phyloP scores from a whole-genome alignment of 345 rosid genomes.

The Linum trigynum region DNA sequence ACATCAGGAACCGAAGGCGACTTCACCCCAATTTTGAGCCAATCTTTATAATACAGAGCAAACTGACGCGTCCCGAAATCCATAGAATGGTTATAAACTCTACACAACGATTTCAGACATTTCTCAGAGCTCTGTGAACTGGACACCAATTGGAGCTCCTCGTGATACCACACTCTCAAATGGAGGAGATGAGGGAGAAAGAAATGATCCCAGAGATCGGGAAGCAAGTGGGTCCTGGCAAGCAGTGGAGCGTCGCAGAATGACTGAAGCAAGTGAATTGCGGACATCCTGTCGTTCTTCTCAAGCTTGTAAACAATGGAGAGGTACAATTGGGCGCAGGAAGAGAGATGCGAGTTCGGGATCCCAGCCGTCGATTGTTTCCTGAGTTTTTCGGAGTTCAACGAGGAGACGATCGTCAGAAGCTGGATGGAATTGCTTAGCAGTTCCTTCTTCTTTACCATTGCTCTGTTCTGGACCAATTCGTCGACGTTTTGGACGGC shows the following conservation, averaged over 20 bases:
- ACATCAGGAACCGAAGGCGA: constrained; percentile 40
- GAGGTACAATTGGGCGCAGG: constrained; percentile 49
- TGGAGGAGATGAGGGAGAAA: constrained; percentile 67
- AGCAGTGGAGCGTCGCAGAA: constrained; percentile 45
- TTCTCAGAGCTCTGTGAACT: constrained; percentile 15
- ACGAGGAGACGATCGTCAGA: constrained; percentile 34
- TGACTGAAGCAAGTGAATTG: constrained; percentile 47
- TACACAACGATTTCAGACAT: constrained; percentile 28
- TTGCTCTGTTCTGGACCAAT: constrained; percentile 21
- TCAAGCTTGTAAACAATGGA: constrained; percentile 47
- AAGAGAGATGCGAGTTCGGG: constrained; percentile 47
- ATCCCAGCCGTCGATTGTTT: constrained; percentile 35
- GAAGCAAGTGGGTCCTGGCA: constrained; percentile 49
- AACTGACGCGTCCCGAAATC: constrained; percentile 44
- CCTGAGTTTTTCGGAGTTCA: constrained; percentile 29
- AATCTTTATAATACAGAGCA: constrained; percentile 41
- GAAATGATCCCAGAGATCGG: constrained; percentile 62
- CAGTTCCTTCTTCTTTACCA: constrained; percentile 19
- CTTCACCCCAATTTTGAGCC: constrained; percentile 47
- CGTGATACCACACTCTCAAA: constrained; percentile 49
- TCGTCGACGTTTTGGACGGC: constrained; percentile 36
- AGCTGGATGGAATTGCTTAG: constrained; percentile 30
- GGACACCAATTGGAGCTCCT: constrained; percentile 34
- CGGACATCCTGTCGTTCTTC: constrained; percentile 40
- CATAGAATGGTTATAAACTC: constrained; percentile 36